Percentiles rank a stretch among this genome's conserved stretches.
phyloP scores from a whole-genome alignment of 2,329 filamentous ascomycete genomes.

The Lasiodiplodia citricola region DNA sequence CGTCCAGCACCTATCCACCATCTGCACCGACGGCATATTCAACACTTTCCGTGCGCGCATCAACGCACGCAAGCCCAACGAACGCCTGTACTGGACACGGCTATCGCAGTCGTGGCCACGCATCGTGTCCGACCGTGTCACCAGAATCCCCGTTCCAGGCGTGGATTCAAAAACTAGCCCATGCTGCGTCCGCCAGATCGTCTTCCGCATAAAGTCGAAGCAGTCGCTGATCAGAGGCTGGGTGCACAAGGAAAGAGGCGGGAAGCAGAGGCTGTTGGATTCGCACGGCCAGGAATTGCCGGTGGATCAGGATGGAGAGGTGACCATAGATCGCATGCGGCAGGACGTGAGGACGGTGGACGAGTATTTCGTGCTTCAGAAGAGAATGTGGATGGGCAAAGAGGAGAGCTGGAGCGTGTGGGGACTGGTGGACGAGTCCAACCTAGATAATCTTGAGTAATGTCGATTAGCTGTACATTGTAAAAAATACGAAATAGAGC shows the following conservation, averaged over 20 bases:
- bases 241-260: constrained; percentile 43
- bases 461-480: background rate
- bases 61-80: constrained; percentile 54
- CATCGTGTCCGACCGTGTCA: constrained; percentile 62
- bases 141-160: constrained; percentile 51
- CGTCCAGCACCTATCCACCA: constrained; percentile 24
- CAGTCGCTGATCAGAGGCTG: constrained; percentile 48
- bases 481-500: background rate
- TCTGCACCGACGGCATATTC: constrained; percentile 62
- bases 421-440: constrained; percentile 65
- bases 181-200: constrained; percentile 58
- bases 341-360: constrained; percentile 53
- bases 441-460: constrained; percentile 31
- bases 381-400: constrained; percentile 52
- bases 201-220: constrained; percentile 64
- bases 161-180: constrained; percentile 34
- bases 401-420: constrained; percentile 66
- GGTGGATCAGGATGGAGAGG: constrained; percentile 23
- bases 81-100: constrained; percentile 54
- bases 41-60: constrained; percentile 60
- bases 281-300: constrained; percentile 11
- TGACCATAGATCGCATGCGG: constrained; percentile 14
- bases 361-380: constrained; percentile 70
- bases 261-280: constrained; percentile 35
- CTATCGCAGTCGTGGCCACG: constrained; percentile 47